Conservation (phyloP, 768 basidiomycete genomes). For the Dentipellis fragilis region DNA sequence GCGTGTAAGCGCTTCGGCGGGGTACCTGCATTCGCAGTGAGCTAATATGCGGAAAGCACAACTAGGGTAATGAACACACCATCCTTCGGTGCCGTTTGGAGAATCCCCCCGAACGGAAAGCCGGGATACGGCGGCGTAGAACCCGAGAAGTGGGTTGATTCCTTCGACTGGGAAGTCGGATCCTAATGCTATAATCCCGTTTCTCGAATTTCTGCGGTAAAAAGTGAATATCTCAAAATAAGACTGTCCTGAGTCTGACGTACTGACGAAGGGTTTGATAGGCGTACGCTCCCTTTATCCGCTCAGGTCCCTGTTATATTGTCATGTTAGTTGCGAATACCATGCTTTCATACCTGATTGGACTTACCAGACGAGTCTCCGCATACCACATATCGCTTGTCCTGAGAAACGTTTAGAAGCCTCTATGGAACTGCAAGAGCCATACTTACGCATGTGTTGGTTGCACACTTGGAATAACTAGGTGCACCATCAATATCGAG, state of each 20-base stretch:
- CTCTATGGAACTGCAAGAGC: no score
- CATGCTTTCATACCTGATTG: neutral
- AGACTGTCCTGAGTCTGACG: constrained; percentile 14
- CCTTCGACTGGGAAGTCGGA: constrained; percentile 93
- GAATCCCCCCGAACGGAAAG: constrained; percentile 58
- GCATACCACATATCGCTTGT: constrained; percentile 93
- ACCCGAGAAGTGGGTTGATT: constrained; percentile 81
- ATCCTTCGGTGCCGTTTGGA: constrained; percentile 77
- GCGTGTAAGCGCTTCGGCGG: constrained; percentile 66
- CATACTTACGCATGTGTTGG: constrained; percentile 77
- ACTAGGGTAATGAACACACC: constrained; percentile 38
- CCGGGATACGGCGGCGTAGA: constrained; percentile 82
- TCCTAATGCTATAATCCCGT: constrained; percentile 65
- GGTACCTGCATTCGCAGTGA: constrained; percentile 41
- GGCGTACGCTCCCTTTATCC: constrained; percentile 85
- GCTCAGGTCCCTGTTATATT: constrained; percentile 53
- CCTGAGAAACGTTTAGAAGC: constrained; percentile 24
- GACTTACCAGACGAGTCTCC: constrained; percentile 59
- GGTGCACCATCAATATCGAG: neutral
- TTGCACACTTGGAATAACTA: constrained; percentile 87
- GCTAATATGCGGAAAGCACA: neutral
- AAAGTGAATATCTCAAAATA: neutral
- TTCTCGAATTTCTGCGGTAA: constrained; percentile 33
- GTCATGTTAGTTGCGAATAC: neutral
- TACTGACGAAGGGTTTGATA: constrained; percentile 72